Percentiles rank a stretch among this genome's conserved stretches.
These are phyloP conservation scores for Nicotiana tomentosiformis DNA, from an alignment of 257 asterid genomes.

Conservation along the genomic window DNA sequence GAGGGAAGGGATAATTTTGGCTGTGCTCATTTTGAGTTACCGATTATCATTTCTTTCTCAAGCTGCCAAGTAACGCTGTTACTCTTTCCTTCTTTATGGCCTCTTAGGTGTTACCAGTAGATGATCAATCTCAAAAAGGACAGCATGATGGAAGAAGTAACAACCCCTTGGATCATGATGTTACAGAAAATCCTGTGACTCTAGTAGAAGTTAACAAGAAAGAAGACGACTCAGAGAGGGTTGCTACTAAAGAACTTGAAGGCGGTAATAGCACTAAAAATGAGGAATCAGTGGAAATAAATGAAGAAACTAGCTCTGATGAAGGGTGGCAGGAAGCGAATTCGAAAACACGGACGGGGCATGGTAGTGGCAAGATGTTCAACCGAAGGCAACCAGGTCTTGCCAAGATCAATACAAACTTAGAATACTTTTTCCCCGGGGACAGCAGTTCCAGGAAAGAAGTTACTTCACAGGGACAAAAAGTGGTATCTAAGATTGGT, in stretches of 20 bases:
- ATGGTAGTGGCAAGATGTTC: constrained; percentile 48
- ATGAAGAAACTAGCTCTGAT: constrained; percentile 53
- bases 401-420: constrained; percentile 54
- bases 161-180: constrained; percentile 23
- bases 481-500: constrained; percentile 34
- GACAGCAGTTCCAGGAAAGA: constrained; percentile 53
- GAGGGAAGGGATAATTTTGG: background rate
- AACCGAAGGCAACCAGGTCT: constrained; percentile 64
- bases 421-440: constrained; percentile 41
- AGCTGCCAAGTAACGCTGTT: constrained; percentile 18
- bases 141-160: constrained; percentile 42
- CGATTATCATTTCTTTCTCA: constrained; percentile 7
- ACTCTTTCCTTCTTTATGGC: constrained; percentile 14
- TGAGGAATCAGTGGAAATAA: constrained; percentile 31
- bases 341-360: constrained; percentile 65
- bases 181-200: constrained; percentile 21
- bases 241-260: constrained; percentile 27
- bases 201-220: constrained; percentile 30
- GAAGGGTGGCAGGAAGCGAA: constrained; percentile 98
- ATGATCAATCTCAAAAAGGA: constrained; percentile 46
- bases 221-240: constrained; percentile 32
- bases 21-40: background rate
- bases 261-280: constrained; percentile 15
- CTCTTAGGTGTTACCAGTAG: constrained; percentile 53
- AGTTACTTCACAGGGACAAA: constrained; percentile 44